Percentiles rank a stretch among this genome's conserved stretches.
These are phyloP conservation scores for Metschnikowia gelsemii DNA, from an alignment of 805 yeast species.

Conservation along the genomic window DNA sequence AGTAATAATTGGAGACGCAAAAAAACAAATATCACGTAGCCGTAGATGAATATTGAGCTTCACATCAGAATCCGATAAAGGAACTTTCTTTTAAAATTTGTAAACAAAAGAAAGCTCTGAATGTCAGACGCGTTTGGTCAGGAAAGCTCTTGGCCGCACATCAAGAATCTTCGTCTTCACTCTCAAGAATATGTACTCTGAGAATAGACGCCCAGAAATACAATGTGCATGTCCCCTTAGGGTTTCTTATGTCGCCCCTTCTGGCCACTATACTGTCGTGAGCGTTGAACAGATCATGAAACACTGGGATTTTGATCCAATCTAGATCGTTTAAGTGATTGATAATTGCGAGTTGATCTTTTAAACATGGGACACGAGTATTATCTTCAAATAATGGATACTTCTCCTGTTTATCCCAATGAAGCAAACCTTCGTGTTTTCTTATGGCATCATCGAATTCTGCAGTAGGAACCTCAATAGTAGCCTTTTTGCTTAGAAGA, in stretches of 20 bases:
- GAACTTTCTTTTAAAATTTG: not conserved
- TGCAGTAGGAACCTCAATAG: conserved; percentile 1
- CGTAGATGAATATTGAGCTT: too few relatives aligned
- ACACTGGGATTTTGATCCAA: conserved; percentile 79
- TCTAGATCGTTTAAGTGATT: conserved; percentile 57
- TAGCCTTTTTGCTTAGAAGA: not conserved
- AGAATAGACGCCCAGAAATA: conserved; percentile 49
- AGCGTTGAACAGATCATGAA: conserved; percentile 70
- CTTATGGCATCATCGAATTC: conserved; percentile 7
- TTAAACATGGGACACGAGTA: conserved; percentile 38
- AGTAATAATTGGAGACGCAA: too few relatives aligned
- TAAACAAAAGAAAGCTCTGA: too few relatives aligned
- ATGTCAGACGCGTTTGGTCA: not conserved
- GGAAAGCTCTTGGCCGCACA: not conserved
- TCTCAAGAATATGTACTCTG: conserved; percentile 27
- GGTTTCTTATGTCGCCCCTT: conserved; percentile 52
- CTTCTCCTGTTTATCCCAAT: conserved; percentile 2
- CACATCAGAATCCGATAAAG: too few relatives aligned
- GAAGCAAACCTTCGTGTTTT: not conserved
- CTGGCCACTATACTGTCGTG: conserved; percentile 88
- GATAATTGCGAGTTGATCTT: conserved; percentile 42
- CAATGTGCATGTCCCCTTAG: conserved; percentile 52
- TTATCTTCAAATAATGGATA: conserved; percentile 33
- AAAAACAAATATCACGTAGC: too few relatives aligned
- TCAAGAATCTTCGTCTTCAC: not conserved